These are phyloP conservation scores for Solanum lycopersicoides DNA, from an alignment of 257 asterid genomes.

Conservation along the genomic window DNA sequence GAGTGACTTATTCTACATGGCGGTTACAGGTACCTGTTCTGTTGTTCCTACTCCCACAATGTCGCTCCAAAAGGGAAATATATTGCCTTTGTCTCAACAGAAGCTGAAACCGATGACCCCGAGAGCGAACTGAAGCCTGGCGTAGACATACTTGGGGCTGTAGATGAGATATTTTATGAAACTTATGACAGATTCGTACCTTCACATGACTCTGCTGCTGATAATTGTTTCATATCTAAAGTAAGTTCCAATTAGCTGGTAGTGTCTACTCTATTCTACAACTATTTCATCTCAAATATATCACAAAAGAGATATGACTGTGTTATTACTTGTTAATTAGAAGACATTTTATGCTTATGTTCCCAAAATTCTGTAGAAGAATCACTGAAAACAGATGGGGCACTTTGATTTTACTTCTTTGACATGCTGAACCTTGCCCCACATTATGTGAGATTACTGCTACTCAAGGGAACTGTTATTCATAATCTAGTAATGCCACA, in stretches of 20 bases:
- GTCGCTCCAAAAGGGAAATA: slow-evolving; percentile 92
- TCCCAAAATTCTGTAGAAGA: not conserved
- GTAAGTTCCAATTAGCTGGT: slow-evolving; percentile 21
- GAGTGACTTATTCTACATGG: not conserved
- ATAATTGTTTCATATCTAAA: slow-evolving; percentile 60
- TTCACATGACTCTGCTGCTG: slow-evolving; percentile 34
- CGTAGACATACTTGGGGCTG: slow-evolving; percentile 77
- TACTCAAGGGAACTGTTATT: not conserved
- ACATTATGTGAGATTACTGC: not conserved
- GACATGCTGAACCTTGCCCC: not conserved
- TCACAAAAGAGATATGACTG: not conserved
- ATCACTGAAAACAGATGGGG: not conserved
- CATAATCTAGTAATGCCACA: not conserved
- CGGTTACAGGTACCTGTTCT: slow-evolving; percentile 71
- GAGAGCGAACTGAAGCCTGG: slow-evolving; percentile 91
- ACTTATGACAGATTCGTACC: slow-evolving; percentile 79
- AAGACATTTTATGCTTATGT: not conserved
- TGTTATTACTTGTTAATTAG: not conserved
- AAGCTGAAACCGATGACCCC: slow-evolving; percentile 85
- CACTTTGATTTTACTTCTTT: not conserved
- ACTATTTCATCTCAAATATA: not conserved
- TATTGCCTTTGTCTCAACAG: slow-evolving; percentile 77
- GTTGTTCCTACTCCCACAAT: slow-evolving; percentile 90
- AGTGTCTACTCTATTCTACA: not conserved
- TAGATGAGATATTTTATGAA: slow-evolving; percentile 87